Percentiles rank a stretch among this genome's conserved stretches.
These are phyloP conservation scores for Solanum infundibuliforme DNA, from an alignment of 257 asterid species.

Conservation along the genomic window DNA sequence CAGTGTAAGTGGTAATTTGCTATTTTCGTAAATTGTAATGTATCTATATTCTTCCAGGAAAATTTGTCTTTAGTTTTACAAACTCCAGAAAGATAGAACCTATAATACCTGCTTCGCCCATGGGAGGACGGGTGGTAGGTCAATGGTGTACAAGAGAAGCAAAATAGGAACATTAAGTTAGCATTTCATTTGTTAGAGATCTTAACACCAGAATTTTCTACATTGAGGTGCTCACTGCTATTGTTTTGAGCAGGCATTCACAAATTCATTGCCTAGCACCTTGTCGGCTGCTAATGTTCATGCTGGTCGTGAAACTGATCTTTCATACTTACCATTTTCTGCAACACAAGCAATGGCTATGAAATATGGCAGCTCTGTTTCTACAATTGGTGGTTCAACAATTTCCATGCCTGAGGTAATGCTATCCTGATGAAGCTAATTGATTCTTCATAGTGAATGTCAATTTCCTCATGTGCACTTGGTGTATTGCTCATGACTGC, in stretches of 20 bases:
- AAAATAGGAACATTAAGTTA: background rate
- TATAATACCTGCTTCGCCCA: background rate
- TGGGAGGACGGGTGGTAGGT: background rate
- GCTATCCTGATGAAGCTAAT: background rate
- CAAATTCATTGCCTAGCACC: slow-evolving; percentile 48
- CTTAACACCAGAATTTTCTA: background rate
- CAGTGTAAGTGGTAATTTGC: background rate
- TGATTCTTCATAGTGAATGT: background rate
- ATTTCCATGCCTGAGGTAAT: slow-evolving; percentile 70
- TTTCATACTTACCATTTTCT: slow-evolving; percentile 49
- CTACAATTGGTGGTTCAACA: slow-evolving; percentile 44
- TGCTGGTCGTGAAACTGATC: slow-evolving; percentile 61
- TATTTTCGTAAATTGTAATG: background rate
- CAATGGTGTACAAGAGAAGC: background rate
- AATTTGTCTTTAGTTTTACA: background rate
- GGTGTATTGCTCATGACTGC: background rate
- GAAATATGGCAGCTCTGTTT: slow-evolving; percentile 45
- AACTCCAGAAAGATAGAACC: background rate
- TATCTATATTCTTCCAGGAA: background rate
- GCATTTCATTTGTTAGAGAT: background rate
- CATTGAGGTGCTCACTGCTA: background rate
- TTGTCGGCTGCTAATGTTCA: slow-evolving; percentile 45
- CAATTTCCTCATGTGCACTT: background rate
- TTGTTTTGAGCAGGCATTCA: slow-evolving; percentile 34
- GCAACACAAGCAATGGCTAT: slow-evolving; percentile 42